Evolutionary conservation across 306 rosid species (phyloP), one percentile per base, ranked within the genome.

Genomic region (Vicia faba): DNA sequence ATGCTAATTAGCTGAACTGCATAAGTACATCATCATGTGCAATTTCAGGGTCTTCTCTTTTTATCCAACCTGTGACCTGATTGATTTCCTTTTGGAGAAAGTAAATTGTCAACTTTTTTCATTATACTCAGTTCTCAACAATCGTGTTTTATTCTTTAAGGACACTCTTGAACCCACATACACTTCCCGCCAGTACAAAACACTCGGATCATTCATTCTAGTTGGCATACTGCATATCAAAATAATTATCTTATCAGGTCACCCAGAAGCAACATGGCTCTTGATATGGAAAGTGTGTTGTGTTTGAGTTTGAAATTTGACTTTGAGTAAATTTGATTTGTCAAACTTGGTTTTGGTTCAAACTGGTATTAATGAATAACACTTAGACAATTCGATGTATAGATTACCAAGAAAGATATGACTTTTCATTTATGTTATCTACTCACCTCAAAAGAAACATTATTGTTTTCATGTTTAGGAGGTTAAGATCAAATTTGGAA

Each of bases 131-230:
- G 50, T 53, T 28, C 68, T 49, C 35, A 38, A 25, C 23, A 49
- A 44, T 19, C 31, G 40, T 73, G 70, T 65, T 73, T 51, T 57
- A 41, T 53, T 53, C 45, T 56, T 68, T 54, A 46, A 50, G 75
- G 81, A 68, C 69, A 70, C 50, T 60, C 68, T 53, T 69, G 72
- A 64, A 65, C 41, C 43, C 20, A 66, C 80, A 74, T 64, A 78
- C 76, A 72, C 63, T 54, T 62, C 50, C 59, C 48, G 26, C 29
- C 55, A 13, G 61, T 71, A 40, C 45, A 55, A 61, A 61, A 57
- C 61, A 31, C 31, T 48, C 45, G 48, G 64, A 54, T 81, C 71
- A 66, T 73, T 73, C 64, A 59, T 56, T 64, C 68, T 60, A 33
- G 79, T 57, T 78, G 69, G 64, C 82, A 78, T 49, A 28, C 49